phyloP scores from a whole-genome alignment of 305 asterid species.

The Petunia hybrid region DNA sequence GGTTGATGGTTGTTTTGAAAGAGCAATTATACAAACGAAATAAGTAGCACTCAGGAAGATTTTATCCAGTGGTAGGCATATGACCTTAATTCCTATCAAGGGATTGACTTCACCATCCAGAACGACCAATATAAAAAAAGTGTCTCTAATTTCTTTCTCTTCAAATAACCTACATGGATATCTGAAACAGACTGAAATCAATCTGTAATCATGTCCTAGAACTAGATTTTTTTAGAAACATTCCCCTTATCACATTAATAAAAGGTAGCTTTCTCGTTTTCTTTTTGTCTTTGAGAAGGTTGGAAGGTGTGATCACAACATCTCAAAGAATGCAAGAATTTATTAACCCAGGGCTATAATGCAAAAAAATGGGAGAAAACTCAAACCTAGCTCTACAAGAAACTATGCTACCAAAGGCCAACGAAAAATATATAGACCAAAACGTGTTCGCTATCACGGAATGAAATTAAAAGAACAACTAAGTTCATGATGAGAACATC shows the following conservation, averaged over 20 bases:
- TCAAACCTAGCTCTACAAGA: background rate
- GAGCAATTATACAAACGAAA: slow-evolving; percentile 14
- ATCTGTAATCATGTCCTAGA: background rate
- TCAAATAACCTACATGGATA: slow-evolving; percentile 26
- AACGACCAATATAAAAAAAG: background rate
- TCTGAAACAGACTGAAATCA: background rate
- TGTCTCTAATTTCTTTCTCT: background rate
- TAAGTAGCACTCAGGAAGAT: background rate
- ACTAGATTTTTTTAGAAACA: background rate
- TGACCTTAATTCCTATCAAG: background rate
- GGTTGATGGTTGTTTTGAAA: background rate
- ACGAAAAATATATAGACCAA: too few relatives aligned
- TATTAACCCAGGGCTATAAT: background rate
- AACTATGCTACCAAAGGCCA: too few relatives aligned
- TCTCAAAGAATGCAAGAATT: background rate
- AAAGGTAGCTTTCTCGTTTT: background rate
- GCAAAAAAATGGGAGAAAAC: slow-evolving; percentile 10
- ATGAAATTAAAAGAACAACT: background rate
- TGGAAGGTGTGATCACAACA: background rate
- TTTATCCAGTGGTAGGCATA: slow-evolving; percentile 13
- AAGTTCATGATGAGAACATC: background rate
- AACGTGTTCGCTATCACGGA: too few relatives aligned
- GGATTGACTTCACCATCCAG: background rate
- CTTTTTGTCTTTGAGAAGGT: background rate
- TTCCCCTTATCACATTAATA: slow-evolving; percentile 15